phyloP scores from a whole-genome alignment of 2,329 filamentous ascomycete genomes.

The Neonectria ditissima region DNA sequence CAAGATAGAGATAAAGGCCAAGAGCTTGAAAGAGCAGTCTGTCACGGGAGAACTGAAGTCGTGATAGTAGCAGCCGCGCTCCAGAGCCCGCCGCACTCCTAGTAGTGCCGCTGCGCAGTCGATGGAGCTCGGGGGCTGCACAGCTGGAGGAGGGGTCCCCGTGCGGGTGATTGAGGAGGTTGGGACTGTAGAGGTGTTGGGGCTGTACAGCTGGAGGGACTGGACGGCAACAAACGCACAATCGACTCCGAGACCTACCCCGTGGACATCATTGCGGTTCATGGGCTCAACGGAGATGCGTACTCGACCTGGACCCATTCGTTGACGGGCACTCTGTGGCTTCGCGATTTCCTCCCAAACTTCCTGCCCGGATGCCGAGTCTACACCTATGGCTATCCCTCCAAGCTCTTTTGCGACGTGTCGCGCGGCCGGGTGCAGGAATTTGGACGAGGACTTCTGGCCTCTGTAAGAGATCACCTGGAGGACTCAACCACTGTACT shows the following conservation, averaged over 20 bases:
- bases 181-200: too few relatives aligned
- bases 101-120: too few relatives aligned
- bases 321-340: conserved; percentile 32
- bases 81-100: too few relatives aligned
- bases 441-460: conserved; percentile 31
- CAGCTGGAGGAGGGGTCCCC: too few relatives aligned
- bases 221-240: too few relatives aligned
- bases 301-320: conserved; percentile 35
- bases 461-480: conserved; percentile 23
- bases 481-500: conserved; percentile 19
- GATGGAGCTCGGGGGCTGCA: too few relatives aligned
- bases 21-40: conserved; percentile 84
- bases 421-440: conserved; percentile 28
- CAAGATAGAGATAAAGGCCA: conserved; percentile 87
- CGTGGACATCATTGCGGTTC: conserved; percentile 38
- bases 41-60: conserved; percentile 81
- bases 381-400: conserved; percentile 41
- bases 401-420: conserved; percentile 27
- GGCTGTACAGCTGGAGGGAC: too few relatives aligned
- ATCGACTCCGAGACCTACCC: conserved; percentile 19
- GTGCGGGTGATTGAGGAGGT: too few relatives aligned
- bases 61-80: too few relatives aligned
- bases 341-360: conserved; percentile 38
- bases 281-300: conserved; percentile 40
- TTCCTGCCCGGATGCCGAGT: conserved; percentile 39